Base-by-base conservation (phyloP, 2,329 filamentous ascomycete species). In the Colletotrichum plurivorum region DNA sequence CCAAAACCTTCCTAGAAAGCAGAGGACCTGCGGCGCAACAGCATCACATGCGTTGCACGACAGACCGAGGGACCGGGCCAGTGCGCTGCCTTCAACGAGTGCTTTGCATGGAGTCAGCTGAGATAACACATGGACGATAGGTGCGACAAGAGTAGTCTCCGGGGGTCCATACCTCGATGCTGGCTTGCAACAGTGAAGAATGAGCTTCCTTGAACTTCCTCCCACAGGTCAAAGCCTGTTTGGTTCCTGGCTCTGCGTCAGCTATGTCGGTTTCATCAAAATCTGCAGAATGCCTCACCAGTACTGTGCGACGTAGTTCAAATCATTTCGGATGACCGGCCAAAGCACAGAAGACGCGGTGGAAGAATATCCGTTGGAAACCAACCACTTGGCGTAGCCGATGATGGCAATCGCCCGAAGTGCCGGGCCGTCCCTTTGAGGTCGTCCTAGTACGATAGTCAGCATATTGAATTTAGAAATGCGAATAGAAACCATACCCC, bases 401-500 rank as follows among this genome's bases (percentile, higher is more conserved):
- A 93, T 91, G 75, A 96, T 79, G 2, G 93, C 89, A 53, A 89
- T 93, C 1, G 93, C 93, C 58, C 94, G 87, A 46, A 96, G 86
- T 22, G 93, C 89, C 25, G 94, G 93, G 0, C 93, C 93, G 78
- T 96, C 93, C 49, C 92, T 86, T 79, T 96, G 93, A 13, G 93
- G 93, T 20, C 93, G 89, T 31, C 92, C 82, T 83, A 60, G 0
- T n/a, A 4, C 10, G 20, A 6, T 9, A 39, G 46, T 73, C 31
- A 76, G 56, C 12, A 31, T 45, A 15, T 3, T 6, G 20, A 22
- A 1, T 1, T 1, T 5, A 2, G 3, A 25, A 3, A 6, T 2
- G 7, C 10, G 1, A 15, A 20, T 15, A 9, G 27, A 15, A 18
- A 7, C 62, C 77, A 64, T 69, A 77, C 84, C 93, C 93, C 93